Conservation (phyloP, 192 early-diverging fungal species). For the Podila verticillata region DNA sequence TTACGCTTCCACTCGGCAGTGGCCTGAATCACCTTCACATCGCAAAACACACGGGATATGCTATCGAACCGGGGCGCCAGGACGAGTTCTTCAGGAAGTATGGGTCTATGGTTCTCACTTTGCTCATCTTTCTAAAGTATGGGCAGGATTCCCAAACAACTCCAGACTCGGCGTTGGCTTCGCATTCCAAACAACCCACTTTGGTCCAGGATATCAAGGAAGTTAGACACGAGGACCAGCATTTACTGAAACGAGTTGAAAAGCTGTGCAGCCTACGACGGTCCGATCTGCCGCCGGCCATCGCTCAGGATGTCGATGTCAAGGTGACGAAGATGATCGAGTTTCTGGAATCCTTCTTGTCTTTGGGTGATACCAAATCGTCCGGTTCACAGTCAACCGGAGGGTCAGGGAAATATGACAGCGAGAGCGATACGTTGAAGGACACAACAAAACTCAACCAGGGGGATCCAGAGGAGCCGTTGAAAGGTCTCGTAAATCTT, state of each 20-base stretch:
- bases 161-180: neutral
- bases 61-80: conserved; percentile 14
- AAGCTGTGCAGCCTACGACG: conserved; percentile 12
- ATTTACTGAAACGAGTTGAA: conserved; percentile 2
- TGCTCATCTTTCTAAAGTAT: conserved; percentile 42
- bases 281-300: conserved; percentile 35
- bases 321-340: conserved; percentile 32
- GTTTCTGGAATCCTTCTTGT: conserved; percentile 14
- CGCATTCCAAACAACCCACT: no score
- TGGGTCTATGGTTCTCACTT: conserved; percentile 18
- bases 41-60: conserved; percentile 45
- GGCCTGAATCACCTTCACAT: conserved; percentile 47
- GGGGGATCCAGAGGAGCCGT: neutral
- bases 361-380: neutral
- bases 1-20: conserved; percentile 42
- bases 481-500: conserved; percentile 18
- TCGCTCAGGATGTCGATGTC: conserved; percentile 15
- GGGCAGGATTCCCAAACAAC: conserved; percentile 10
- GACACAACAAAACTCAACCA: neutral
- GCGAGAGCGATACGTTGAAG: neutral
- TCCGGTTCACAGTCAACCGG: no score
- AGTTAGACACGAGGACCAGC: neutral
- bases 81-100: conserved; percentile 40
- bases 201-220: neutral
- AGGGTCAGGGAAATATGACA: neutral